Evolutionary conservation across 352 stramenopile species (phyloP), one percentile per base, ranked within the genome.

Genomic region (Globisporangium acanthophoron): DNA sequence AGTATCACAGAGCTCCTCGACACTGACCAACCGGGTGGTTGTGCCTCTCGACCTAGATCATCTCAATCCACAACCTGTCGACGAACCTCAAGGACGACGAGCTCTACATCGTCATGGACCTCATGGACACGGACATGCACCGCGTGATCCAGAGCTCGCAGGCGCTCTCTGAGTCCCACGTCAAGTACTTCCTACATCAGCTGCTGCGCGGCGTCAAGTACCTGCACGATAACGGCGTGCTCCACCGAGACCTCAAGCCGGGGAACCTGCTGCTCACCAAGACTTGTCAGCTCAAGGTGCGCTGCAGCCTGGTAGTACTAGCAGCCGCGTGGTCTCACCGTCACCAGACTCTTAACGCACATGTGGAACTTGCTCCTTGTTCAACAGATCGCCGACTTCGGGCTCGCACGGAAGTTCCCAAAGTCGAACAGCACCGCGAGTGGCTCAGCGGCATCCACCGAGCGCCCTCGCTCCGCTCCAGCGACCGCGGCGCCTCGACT

Each of bases 21-120:
- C 31, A 39, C 33, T 39, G 33, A 39, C 33, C 12, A 39, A 39
- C 33, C 24, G 24, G 1, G 24, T 27, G 24, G 24, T 27, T 27
- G 24, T 27, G 24, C 24, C 20, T 5, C 8, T 33, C n/a, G 15
- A 52, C 3, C 24, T 54, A 97, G 82, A 74, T 97, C 49, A 81
- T 96, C 21, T 79, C 73, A 0, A 74, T 95, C 40, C 76, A 93
- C 61, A 90, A 92, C 52, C 61, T 95, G 16, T 88, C 74, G 5
- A 76, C 85, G 5, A 97, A 97, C 59, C 69, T 97, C 8, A 78
- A 79, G 37, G 79, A 96, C 53, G 92, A 98, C 53, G 92, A 97
- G 64, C 70, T 98, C n/a, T 98, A 98, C 65, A 96, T 98, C 46
- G 71, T 97, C 6, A 97, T 98, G 91, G 90, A 98, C 48, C 83